phyloP scores from a whole-genome alignment of 1,284 basidiomycete species.

The Coriolopsis trogii region DNA sequence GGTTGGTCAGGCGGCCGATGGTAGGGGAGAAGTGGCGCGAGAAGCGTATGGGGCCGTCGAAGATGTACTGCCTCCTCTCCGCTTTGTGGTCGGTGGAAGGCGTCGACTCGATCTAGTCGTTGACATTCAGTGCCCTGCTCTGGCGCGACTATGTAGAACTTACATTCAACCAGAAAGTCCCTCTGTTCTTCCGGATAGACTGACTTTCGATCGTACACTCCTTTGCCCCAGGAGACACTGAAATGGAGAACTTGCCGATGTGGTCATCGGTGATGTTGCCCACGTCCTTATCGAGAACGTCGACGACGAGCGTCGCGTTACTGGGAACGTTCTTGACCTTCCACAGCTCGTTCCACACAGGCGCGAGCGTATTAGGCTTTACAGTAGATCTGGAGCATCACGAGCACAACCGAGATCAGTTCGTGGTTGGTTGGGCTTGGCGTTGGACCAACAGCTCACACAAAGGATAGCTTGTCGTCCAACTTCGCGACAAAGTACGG shows the following conservation, averaged over 20 bases:
- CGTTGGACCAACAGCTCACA: slow-evolving; percentile 43
- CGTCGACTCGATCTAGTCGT: slow-evolving; percentile 43
- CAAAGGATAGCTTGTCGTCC: slow-evolving; percentile 61
- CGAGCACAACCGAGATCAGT: not conserved
- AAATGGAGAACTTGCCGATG: slow-evolving; percentile 64
- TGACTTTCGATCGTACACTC: slow-evolving; percentile 62
- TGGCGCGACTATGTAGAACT: slow-evolving; percentile 7
- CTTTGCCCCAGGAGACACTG: slow-evolving; percentile 56
- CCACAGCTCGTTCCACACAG: slow-evolving; percentile 80
- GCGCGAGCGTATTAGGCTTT: slow-evolving; percentile 54
- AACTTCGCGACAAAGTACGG: slow-evolving; percentile 73
- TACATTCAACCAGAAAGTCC: slow-evolving; percentile 73
- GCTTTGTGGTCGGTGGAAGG: slow-evolving; percentile 42
- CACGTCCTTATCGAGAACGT: slow-evolving; percentile 69
- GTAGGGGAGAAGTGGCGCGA: slow-evolving; percentile 71
- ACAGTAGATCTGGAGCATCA: slow-evolving; percentile 66
- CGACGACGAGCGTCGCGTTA: slow-evolving; percentile 57
- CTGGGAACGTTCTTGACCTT: slow-evolving; percentile 68
- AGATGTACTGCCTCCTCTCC: slow-evolving; percentile 54
- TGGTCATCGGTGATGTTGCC: slow-evolving; percentile 59
- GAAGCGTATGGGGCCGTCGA: slow-evolving; percentile 74
- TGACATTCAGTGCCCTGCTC: not conserved
- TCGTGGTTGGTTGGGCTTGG: not conserved
- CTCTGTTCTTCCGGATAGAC: slow-evolving; percentile 49
- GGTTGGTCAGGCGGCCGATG: slow-evolving; percentile 60